These are phyloP conservation scores for Parmelia sp. DNA, from an alignment of 495 filamentous ascomycete species.

Conservation along the genomic window DNA sequence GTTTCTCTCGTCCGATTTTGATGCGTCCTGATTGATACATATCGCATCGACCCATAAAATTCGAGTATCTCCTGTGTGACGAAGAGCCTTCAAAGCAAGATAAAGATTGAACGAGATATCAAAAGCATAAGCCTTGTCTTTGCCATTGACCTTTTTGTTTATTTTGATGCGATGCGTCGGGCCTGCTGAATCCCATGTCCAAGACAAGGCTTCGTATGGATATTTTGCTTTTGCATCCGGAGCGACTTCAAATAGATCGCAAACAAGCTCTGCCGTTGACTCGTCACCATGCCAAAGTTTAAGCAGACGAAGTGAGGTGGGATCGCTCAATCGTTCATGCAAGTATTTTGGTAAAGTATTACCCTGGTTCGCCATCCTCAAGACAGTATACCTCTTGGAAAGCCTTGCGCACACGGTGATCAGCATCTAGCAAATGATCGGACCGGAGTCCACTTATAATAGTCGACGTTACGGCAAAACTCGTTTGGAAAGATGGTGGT, in stretches of 20 bases:
- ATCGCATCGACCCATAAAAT: constrained; percentile 5
- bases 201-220: constrained; percentile 14
- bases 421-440: background rate
- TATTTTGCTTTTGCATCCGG: background rate
- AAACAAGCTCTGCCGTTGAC: background rate
- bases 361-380: background rate
- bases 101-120: constrained; percentile 5
- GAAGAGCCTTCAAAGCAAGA: constrained; percentile 15
- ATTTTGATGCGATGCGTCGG: constrained; percentile 13
- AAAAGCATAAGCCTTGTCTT: background rate
- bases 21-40: constrained; percentile 3
- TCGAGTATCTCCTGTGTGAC: background rate
- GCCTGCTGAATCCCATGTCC: constrained; percentile 8
- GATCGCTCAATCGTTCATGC: background rate
- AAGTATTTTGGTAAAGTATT: background rate
- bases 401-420: background rate
- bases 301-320: background rate
- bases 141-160: background rate
- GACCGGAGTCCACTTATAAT: background rate
- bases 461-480: background rate
- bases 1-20: constrained; percentile 14
- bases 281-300: background rate
- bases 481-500: background rate
- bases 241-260: background rate
- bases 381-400: background rate